These are phyloP conservation scores for Pseudogymnoascus sp. DNA, from an alignment of 2,329 filamentous ascomycete species.

Conservation along the genomic window DNA sequence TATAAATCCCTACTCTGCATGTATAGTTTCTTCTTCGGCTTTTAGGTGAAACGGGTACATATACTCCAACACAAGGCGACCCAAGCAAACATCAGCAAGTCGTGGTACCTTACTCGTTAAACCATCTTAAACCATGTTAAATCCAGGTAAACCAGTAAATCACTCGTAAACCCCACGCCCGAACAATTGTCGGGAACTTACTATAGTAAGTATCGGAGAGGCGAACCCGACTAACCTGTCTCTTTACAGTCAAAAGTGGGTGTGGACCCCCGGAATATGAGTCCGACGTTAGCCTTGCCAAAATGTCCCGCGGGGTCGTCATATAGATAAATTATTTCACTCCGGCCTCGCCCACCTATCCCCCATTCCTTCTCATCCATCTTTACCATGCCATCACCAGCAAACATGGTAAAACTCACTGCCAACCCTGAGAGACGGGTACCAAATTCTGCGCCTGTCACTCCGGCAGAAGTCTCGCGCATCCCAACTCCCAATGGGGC, in stretches of 20 bases:
- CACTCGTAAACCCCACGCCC: not conserved
- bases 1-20: too few species aligned
- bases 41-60: not conserved
- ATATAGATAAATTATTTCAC: slow-evolving; percentile 9
- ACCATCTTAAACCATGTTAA: not conserved
- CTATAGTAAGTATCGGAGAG: not conserved
- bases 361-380: not conserved
- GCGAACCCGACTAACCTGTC: not conserved
- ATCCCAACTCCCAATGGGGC: slow-evolving; percentile 13
- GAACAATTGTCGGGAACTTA: not conserved
- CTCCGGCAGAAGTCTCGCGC: slow-evolving; percentile 12
- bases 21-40: not conserved
- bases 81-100: not conserved
- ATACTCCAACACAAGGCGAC: not conserved
- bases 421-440: slow-evolving; percentile 2
- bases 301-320: slow-evolving; percentile 7
- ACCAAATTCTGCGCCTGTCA: slow-evolving; percentile 1
- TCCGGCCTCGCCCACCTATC: not conserved
- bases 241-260: not conserved
- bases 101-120: not conserved
- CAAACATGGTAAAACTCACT: not conserved
- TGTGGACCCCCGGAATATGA: slow-evolving; percentile 6
- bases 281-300: slow-evolving; percentile 7
- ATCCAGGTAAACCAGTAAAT: not conserved
- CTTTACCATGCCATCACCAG: not conserved